Evolutionary conservation across 139 green algal genomes (phyloP).

Genomic region (Trebouxia sp.): DNA sequence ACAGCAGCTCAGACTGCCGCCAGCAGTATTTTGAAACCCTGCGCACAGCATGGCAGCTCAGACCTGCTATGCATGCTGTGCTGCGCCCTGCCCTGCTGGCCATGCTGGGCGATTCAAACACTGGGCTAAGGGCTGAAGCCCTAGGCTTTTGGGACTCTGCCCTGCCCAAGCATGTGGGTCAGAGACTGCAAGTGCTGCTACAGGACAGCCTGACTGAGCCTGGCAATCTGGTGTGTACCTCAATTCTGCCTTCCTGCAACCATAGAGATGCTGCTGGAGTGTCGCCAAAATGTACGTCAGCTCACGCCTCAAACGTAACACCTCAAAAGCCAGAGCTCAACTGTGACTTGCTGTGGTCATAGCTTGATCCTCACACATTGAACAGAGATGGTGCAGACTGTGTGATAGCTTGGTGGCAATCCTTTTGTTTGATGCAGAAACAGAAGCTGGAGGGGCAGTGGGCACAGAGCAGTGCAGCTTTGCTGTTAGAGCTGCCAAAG

Average conservation of each 20-base stretch:
- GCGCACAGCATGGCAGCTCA: constrained; percentile 23
- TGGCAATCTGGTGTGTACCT: neutral
- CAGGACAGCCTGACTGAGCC: constrained; percentile 5
- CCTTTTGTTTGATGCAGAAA: neutral
- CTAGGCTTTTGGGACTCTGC: constrained; percentile 33
- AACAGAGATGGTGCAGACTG: too few relatives aligned
- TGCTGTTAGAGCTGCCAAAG: constrained; percentile 23
- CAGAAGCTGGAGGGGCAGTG: constrained; percentile 26
- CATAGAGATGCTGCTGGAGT: too few relatives aligned
- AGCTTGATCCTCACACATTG: too few relatives aligned
- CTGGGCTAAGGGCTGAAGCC: neutral
- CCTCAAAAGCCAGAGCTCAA: too few relatives aligned
- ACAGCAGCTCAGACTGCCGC: constrained; percentile 28
- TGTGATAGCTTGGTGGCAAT: too few relatives aligned
- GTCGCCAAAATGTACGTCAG: too few relatives aligned
- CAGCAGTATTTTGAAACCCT: constrained; percentile 25
- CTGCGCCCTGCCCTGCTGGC: constrained; percentile 35
- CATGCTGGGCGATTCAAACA: constrained; percentile 31
- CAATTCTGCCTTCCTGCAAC: neutral
- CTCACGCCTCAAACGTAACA: too few relatives aligned
- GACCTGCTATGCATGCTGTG: constrained; percentile 21
- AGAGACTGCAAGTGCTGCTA: constrained; percentile 25
- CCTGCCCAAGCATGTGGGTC: constrained; percentile 3
- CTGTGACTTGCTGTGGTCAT: too few relatives aligned
- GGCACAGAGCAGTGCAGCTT: neutral